Base-by-base conservation (phyloP, 352 stramenopile species). In the Phytophthora pisi region DNA sequence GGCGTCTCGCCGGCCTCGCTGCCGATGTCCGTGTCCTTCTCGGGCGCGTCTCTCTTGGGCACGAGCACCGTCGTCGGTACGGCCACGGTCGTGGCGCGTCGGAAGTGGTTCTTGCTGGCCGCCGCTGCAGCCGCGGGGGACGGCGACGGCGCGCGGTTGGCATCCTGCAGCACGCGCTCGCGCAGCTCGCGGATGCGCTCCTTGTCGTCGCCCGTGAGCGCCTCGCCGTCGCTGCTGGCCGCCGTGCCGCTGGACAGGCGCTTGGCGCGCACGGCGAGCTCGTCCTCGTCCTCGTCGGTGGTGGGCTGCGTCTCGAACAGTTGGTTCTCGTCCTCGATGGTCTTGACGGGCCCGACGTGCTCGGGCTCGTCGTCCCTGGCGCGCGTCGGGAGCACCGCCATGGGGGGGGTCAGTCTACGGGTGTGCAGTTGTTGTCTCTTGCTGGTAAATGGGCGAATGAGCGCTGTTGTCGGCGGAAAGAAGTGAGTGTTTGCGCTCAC, bases 11-110 rank as follows among this genome's bases (percentile, higher is more conserved):
- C 51, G 31, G 43, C 23, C 31, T 62, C 42, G n/a, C 70, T 68
- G 45, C 45, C 68, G 34, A 57, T 77, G 55, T 73, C 70, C n/a
- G 57, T 50, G 31, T 73, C 58, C 9, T 30, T 59, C 13, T 65
- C 54, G 11, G 50, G 24, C 4, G 49, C 55, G 31, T 62, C 60
- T 45, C 55, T 55, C 28, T 52, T 56, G 23, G 53, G 30, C 43
- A 59, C 46, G 34, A 74, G 61, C 13, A 45, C 61, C 57, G 56
- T 54, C 16, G 52, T 34, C 15, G 82, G 74, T 16, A 90, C 74
- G 9, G 77, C 70, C 23, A 89, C 82, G 1, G 84, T 92, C 28
- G 64, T 73, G 5, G 84, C 83, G 4, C 84, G 84, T 15, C 77
- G 82, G 23, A 90, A 78, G 26, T 74, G 24, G 3, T 38, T 67